phyloP scores from a whole-genome alignment of 2,329 filamentous ascomycete species.

The Dactylonectria macrodidyma region DNA sequence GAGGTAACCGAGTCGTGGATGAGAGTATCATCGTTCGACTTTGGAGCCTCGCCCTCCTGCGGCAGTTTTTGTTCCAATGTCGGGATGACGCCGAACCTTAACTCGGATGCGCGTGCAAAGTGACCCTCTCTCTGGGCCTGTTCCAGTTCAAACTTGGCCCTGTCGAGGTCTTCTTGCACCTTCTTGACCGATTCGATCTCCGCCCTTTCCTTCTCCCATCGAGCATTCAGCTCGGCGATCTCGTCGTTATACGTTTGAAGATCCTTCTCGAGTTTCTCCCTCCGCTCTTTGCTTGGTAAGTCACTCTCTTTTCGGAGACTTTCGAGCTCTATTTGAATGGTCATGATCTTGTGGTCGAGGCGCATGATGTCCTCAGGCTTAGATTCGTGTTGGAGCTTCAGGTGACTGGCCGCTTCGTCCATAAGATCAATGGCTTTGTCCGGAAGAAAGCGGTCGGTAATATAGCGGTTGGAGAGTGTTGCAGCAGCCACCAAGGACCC shows the following conservation, averaged over 20 bases:
- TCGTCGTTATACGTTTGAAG: slow-evolving; percentile 85
- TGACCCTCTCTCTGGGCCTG: slow-evolving; percentile 89
- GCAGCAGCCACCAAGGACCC: slow-evolving; percentile 92
- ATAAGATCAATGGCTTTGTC: slow-evolving; percentile 98
- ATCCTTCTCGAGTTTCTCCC: slow-evolving; percentile 86
- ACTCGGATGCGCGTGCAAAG: slow-evolving; percentile 90
- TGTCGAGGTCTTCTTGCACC: slow-evolving; percentile 90
- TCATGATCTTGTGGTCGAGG: slow-evolving; percentile 95
- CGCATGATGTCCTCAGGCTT: slow-evolving; percentile 96
- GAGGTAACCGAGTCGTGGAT: slow-evolving; percentile 96
- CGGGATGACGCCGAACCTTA: slow-evolving; percentile 91
- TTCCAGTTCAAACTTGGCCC: slow-evolving; percentile 87
- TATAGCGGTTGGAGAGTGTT: slow-evolving; percentile 93
- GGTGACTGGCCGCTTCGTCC: slow-evolving; percentile 92
- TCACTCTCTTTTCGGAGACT: slow-evolving; percentile 96
- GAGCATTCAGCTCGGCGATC: slow-evolving; percentile 79
- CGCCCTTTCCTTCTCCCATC: slow-evolving; percentile 91
- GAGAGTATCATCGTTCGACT: slow-evolving; percentile 67
- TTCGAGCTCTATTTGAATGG: slow-evolving; percentile 96
- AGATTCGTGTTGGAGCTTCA: slow-evolving; percentile 94
- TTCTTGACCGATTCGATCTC: slow-evolving; percentile 92
- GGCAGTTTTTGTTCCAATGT: slow-evolving; percentile 84
- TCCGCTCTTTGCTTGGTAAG: slow-evolving; percentile 86
- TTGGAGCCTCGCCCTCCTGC: slow-evolving; percentile 73
- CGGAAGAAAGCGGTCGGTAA: slow-evolving; percentile 94